Percentiles rank a stretch among this genome's conserved stretches.
phyloP scores from a whole-genome alignment of 2,329 filamentous ascomycete genomes.

The Fusarium sp. region DNA sequence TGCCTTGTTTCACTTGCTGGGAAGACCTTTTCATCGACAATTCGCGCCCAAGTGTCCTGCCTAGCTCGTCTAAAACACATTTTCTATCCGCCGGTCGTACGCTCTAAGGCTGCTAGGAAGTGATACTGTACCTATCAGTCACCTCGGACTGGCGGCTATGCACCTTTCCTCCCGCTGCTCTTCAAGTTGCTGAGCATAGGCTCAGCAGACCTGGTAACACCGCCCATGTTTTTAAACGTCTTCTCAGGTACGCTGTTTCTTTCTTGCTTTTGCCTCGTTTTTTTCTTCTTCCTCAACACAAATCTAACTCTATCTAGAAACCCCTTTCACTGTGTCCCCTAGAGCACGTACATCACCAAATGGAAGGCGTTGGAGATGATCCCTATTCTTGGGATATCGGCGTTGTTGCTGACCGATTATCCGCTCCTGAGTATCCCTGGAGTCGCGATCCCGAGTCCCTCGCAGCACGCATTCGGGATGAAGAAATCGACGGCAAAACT shows the following conservation, averaged over 20 bases:
- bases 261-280: neutral
- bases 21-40: neutral
- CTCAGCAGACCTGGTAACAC: conserved; percentile 23
- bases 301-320: conserved; percentile 15
- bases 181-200: conserved; percentile 31
- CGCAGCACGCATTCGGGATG: conserved; percentile 67
- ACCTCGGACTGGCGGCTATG: conserved; percentile 39
- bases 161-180: conserved; percentile 14
- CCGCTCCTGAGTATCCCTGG: conserved; percentile 66
- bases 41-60: neutral
- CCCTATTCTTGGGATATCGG: conserved; percentile 82
- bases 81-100: neutral
- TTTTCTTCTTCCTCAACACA: neutral
- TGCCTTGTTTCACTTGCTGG: neutral
- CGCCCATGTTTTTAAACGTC: conserved; percentile 30
- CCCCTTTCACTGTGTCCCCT: conserved; percentile 5
- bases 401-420: conserved; percentile 75
- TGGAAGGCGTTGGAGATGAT: conserved; percentile 62
- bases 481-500: conserved; percentile 74
- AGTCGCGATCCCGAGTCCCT: conserved; percentile 64
- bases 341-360: conserved; percentile 29
- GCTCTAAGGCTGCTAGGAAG: neutral
- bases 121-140: neutral
- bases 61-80: too few species aligned
- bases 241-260: conserved; percentile 2